A percentile compares a stretch with the other conserved stretches of the same genome.
These are phyloP conservation scores for Blastobotrys buckinghamii DNA, from an alignment of 1,139 yeast genomes.

Conservation along the genomic window DNA sequence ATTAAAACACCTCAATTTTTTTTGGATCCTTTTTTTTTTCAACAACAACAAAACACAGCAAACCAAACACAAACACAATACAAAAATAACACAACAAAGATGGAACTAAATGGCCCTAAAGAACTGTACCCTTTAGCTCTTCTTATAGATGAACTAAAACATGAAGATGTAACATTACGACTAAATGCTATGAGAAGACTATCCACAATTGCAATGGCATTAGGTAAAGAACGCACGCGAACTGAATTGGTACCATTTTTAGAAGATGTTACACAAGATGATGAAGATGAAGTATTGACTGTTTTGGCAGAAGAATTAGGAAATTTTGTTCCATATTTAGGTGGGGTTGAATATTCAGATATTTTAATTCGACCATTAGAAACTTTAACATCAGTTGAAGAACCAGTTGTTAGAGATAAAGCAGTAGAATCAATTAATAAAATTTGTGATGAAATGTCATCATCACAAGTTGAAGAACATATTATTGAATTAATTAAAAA, in stretches of 20 bases:
- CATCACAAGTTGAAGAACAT: slow-evolving; percentile 58
- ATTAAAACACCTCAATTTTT: not conserved
- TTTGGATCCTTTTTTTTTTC: not conserved
- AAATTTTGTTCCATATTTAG: slow-evolving; percentile 76
- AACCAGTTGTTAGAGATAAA: slow-evolving; percentile 94
- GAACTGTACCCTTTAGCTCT: slow-evolving; percentile 93
- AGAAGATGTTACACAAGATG: slow-evolving; percentile 89
- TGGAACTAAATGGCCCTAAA: slow-evolving; percentile 26
- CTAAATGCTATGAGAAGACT: slow-evolving; percentile 93
- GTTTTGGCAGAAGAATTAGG: slow-evolving; percentile 90
- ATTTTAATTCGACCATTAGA: slow-evolving; percentile 81
- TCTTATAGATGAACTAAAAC: slow-evolving; percentile 91
- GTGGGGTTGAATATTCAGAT: slow-evolving; percentile 76
- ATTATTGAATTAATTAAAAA: slow-evolving; percentile 73
- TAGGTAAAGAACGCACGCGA: slow-evolving; percentile 91
- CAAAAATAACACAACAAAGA: not conserved
- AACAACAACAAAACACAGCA: too few relatives aligned
- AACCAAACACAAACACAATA: too few relatives aligned
- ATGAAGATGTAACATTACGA: slow-evolving; percentile 90
- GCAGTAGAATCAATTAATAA: slow-evolving; percentile 82
- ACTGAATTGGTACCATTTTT: slow-evolving; percentile 86
- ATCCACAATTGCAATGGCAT: slow-evolving; percentile 90
- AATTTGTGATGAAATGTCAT: slow-evolving; percentile 59
- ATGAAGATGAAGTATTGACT: slow-evolving; percentile 96
- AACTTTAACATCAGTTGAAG: slow-evolving; percentile 87